phyloP scores from a whole-genome alignment of 768 basidiomycete species.

The Phanerochaete sordida region DNA sequence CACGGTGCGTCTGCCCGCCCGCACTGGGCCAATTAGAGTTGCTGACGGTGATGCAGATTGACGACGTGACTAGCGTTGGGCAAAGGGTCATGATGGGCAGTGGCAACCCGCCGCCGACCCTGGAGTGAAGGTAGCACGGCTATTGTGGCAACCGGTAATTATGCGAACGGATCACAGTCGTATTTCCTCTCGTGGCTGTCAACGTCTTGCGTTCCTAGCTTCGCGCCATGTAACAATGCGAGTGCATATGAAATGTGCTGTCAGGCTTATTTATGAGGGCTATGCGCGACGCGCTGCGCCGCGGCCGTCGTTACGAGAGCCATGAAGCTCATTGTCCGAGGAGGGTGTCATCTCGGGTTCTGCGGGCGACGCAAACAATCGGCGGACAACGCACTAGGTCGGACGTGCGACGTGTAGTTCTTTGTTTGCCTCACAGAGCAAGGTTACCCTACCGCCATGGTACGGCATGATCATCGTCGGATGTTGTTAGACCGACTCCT shows the following conservation, averaged over 20 bases:
- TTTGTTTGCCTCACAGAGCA: too few relatives aligned
- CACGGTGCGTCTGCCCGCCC: slow-evolving; percentile 11
- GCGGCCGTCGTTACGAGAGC: too few relatives aligned
- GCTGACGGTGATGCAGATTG: background rate
- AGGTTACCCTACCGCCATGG: too few relatives aligned
- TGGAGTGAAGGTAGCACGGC: slow-evolving; percentile 3
- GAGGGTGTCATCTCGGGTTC: too few relatives aligned
- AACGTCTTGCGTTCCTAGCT: background rate
- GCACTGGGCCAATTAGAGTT: background rate
- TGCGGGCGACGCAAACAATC: too few relatives aligned
- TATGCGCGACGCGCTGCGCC: too few relatives aligned
- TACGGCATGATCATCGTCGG: too few relatives aligned
- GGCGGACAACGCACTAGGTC: too few relatives aligned
- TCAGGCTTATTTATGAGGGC: background rate
- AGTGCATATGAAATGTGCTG: background rate
- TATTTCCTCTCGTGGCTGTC: background rate
- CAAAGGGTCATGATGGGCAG: slow-evolving; percentile 23
- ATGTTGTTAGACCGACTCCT: too few relatives aligned
- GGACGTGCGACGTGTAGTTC: too few relatives aligned
- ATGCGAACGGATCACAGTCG: background rate
- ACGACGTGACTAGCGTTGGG: slow-evolving; percentile 22
- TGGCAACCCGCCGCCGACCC: slow-evolving; percentile 12
- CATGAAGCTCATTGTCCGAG: too few relatives aligned
- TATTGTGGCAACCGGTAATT: background rate
- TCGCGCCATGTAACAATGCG: background rate